Evolutionary conservation across 2,329 filamentous ascomycete genomes (phyloP).

Genomic region (Trichoderma oligosporum): DNA sequence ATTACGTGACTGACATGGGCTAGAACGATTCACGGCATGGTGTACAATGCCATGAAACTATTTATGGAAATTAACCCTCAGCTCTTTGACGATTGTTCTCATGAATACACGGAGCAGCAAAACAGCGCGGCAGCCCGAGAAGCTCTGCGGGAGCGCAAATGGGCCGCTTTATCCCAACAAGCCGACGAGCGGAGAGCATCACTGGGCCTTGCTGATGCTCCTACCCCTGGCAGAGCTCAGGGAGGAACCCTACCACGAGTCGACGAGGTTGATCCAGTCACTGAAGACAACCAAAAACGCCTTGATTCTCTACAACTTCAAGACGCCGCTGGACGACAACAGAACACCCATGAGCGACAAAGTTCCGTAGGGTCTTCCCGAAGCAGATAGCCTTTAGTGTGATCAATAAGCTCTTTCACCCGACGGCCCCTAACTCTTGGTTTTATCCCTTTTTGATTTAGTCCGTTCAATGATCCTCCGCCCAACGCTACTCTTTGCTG

Average conservation of each 20-base stretch:
- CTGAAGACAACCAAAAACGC: constrained; percentile 80
- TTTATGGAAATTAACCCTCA: constrained; percentile 99
- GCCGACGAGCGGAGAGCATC: constrained; percentile 63
- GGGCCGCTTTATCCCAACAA: constrained; percentile 80
- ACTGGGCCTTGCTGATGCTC: constrained; percentile 34
- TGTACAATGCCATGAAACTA: constrained; percentile 99
- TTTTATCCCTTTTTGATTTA: background rate
- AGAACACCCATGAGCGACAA: constrained; percentile 56
- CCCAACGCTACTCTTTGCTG: background rate
- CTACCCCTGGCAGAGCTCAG: constrained; percentile 36
- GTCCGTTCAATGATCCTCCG: background rate
- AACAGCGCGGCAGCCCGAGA: constrained; percentile 86
- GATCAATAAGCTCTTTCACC: background rate
- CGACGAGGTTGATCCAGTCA: constrained; percentile 75
- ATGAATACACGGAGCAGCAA: constrained; percentile 95
- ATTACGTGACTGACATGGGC: constrained; percentile 30
- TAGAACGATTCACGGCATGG: constrained; percentile 98
- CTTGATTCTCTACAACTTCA: constrained; percentile 88
- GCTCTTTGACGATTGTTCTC: constrained; percentile 96
- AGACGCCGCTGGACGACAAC: constrained; percentile 64
- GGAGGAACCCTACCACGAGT: constrained; percentile 46
- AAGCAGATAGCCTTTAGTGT: constrained; percentile 41
- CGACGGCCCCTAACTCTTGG: background rate
- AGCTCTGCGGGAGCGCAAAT: constrained; percentile 76
- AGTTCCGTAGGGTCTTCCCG: constrained; percentile 53